These are phyloP conservation scores for Leptomonas pyrrhocoris DNA, from an alignment of 208 protist genomes.

Conservation along the genomic window DNA sequence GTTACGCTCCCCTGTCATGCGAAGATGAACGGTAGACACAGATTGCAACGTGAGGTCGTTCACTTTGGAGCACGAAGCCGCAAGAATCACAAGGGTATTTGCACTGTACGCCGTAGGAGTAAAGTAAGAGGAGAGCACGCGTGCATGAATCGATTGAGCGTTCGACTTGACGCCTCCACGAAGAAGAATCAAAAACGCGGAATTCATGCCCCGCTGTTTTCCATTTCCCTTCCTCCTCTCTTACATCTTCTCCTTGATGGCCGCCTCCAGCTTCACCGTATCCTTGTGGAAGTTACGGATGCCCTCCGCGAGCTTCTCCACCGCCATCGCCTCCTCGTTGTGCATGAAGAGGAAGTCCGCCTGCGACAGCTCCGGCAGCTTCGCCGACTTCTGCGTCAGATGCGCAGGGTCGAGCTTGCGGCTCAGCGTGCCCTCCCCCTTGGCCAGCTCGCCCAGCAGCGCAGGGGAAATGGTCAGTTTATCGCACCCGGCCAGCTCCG, in stretches of 20 bases:
- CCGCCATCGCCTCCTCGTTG: slow-evolving; percentile 96
- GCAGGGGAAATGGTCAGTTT: slow-evolving; percentile 96
- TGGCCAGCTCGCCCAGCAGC: slow-evolving; percentile 93
- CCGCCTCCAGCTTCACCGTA: slow-evolving; percentile 84
- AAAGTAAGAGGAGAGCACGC: no score
- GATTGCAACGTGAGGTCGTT: no score
- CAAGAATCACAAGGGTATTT: no score
- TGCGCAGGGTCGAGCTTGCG: slow-evolving; percentile 71
- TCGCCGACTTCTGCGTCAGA: slow-evolving; percentile 42
- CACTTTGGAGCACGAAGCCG: no score
- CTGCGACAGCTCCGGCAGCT: slow-evolving; percentile 70
- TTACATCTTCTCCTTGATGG: slow-evolving; percentile 72
- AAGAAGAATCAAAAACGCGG: not conserved
- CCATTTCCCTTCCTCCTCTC: not conserved
- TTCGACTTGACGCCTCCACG: no score
- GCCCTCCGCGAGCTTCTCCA: slow-evolving; percentile 97
- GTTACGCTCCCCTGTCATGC: no score
- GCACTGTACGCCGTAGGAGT: no score
- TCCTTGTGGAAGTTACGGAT: slow-evolving; percentile 96
- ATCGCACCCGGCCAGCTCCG: slow-evolving; percentile 95
- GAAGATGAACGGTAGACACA: no score
- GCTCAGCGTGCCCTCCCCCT: slow-evolving; percentile 36
- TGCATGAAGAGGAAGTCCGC: slow-evolving; percentile 81
- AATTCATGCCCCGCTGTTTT: not conserved
- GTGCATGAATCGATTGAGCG: no score